Percentiles rank a stretch among this genome's conserved stretches.
Evolutionary conservation across 2,329 filamentous ascomycete genomes (phyloP).

Genomic region (Colletotrichum ledebouriae): DNA sequence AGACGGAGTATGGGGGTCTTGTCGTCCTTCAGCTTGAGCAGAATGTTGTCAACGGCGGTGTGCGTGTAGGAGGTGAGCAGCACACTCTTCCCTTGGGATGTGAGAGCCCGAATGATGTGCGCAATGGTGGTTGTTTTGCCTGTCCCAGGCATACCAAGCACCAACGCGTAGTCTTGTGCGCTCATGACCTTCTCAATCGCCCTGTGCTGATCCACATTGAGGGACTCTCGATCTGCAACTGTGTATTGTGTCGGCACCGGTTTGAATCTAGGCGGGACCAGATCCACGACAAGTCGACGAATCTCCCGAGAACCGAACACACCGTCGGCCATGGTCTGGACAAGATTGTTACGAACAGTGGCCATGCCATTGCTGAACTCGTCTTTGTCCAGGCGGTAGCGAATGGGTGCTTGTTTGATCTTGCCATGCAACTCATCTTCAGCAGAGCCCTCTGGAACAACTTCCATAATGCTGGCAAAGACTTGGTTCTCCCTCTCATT

Average conservation of each 20-base stretch:
- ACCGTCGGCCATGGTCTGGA: slow-evolving; percentile 89
- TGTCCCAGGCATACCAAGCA: slow-evolving; percentile 97
- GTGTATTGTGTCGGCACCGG: slow-evolving; percentile 72
- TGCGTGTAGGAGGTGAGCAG: slow-evolving; percentile 96
- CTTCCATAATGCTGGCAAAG: slow-evolving; percentile 93
- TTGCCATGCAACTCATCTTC: slow-evolving; percentile 65
- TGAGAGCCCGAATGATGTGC: slow-evolving; percentile 92
- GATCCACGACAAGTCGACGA: slow-evolving; percentile 84
- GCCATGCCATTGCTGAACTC: slow-evolving; percentile 99
- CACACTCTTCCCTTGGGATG: slow-evolving; percentile 91
- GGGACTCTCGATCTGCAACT: slow-evolving; percentile 71
- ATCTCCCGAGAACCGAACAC: slow-evolving; percentile 79
- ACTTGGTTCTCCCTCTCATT: slow-evolving; percentile 82
- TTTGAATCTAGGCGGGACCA: slow-evolving; percentile 80
- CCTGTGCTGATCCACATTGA: slow-evolving; percentile 88
- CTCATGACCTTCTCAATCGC: slow-evolving; percentile 97
- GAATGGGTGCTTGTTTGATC: slow-evolving; percentile 67
- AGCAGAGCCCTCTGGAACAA: slow-evolving; percentile 69
- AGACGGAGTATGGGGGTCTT: slow-evolving; percentile 86
- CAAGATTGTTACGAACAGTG: slow-evolving; percentile 90
- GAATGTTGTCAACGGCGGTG: slow-evolving; percentile 97
- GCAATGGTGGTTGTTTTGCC: slow-evolving; percentile 99
- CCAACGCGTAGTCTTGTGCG: slow-evolving; percentile 94
- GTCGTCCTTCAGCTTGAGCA: slow-evolving; percentile 88
- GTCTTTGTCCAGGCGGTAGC: slow-evolving; percentile 94